Evolutionary conservation across 768 basidiomycete species (phyloP).

Genomic region (Mycena albidolilacea): DNA sequence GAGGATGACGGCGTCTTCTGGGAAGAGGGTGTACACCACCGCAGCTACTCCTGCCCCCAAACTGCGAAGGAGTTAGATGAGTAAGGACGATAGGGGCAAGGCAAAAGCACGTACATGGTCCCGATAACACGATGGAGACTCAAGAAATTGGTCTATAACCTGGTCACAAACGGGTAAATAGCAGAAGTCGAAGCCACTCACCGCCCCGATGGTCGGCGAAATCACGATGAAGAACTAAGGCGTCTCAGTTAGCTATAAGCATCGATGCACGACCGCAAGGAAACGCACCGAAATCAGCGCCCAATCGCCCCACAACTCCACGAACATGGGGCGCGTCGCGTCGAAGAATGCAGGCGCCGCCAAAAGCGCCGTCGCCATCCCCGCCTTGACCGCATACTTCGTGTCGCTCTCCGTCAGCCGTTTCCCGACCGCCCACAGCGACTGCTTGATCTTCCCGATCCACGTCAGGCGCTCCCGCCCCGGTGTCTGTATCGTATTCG

Average conservation of each 20-base stretch:
- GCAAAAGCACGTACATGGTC: slow-evolving; percentile 73
- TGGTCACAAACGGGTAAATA: slow-evolving; percentile 32
- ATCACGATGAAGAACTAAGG: slow-evolving; percentile 90
- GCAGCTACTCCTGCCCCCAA: slow-evolving; percentile 86
- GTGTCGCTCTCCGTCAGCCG: slow-evolving; percentile 80
- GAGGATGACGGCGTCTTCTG: slow-evolving; percentile 80
- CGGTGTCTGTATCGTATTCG: slow-evolving; percentile 89
- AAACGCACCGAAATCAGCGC: slow-evolving; percentile 88
- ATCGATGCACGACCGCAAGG: slow-evolving; percentile 7
- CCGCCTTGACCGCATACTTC: slow-evolving; percentile 91
- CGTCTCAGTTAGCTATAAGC: slow-evolving; percentile 19
- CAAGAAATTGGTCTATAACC: slow-evolving; percentile 84
- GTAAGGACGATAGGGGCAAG: slow-evolving; percentile 4
- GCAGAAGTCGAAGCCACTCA: slow-evolving; percentile 48
- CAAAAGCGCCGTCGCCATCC: slow-evolving; percentile 85
- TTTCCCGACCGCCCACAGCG: slow-evolving; percentile 79
- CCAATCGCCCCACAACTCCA: slow-evolving; percentile 94
- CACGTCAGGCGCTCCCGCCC: slow-evolving; percentile 70
- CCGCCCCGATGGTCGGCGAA: slow-evolving; percentile 90
- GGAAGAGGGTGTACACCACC: slow-evolving; percentile 79
- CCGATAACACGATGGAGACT: slow-evolving; percentile 88
- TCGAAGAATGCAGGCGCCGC: slow-evolving; percentile 93
- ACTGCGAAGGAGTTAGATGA: slow-evolving; percentile 55
- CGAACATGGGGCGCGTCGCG: slow-evolving; percentile 80
- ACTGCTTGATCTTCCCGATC: slow-evolving; percentile 75